phyloP scores from a whole-genome alignment of 495 filamentous ascomycete genomes.

The Echria macrotheca region DNA sequence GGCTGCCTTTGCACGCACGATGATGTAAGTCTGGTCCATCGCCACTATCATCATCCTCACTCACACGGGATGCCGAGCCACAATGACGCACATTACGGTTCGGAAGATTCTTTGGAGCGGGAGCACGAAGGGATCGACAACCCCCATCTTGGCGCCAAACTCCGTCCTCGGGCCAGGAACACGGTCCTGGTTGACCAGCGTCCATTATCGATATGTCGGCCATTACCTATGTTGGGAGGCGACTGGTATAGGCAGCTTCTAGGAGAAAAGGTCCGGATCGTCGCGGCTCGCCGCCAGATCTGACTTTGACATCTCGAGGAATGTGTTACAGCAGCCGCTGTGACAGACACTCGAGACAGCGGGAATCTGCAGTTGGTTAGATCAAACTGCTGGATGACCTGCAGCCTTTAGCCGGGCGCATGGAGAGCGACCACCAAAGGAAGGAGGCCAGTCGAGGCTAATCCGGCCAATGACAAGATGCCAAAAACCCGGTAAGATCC shows the following conservation, averaged over 20 bases:
- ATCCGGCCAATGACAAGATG: background rate
- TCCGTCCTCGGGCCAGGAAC: background rate
- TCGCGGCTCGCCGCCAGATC: no score
- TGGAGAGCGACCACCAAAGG: background rate
- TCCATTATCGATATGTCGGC: no score
- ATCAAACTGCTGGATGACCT: conserved; percentile 8
- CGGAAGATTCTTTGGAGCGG: background rate
- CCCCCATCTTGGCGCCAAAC: conserved; percentile 6
- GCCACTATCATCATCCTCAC: no score
- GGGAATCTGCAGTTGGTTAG: background rate
- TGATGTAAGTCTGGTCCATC: no score
- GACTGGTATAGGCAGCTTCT: no score
- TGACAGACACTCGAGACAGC: conserved; percentile 3
- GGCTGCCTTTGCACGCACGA: no score
- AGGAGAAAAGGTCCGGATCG: no score
- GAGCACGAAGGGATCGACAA: conserved; percentile 2
- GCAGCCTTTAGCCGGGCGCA: conserved; percentile 18
- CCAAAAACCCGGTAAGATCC: background rate
- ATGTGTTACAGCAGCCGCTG: conserved; percentile 11
- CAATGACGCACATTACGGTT: no score
- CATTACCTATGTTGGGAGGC: no score
- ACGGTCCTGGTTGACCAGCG: background rate
- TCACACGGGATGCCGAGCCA: no score
- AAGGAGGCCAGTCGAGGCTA: background rate
- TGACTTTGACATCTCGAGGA: no score